Conservation (phyloP, 225 moss, liverwort and hornwort genomes). For the Polytrichum formosum region DNA sequence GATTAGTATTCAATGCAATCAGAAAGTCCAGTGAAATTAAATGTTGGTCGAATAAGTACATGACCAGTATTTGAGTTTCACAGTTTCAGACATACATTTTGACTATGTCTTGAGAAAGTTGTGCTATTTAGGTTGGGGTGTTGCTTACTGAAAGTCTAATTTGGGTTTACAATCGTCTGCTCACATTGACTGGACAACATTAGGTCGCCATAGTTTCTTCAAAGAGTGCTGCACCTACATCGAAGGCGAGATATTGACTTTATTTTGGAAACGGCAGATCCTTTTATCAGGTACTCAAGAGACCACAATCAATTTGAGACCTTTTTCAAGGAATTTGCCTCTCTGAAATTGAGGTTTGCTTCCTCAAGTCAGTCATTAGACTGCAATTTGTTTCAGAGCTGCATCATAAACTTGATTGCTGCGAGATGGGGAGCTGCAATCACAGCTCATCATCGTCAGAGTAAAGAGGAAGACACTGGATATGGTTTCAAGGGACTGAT, state of each 20-base stretch:
- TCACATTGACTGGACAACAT: conserved; percentile 33
- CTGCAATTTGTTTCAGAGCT: conserved; percentile 13
- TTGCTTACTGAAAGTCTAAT: too few relatives aligned
- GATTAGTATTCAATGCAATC: too few relatives aligned
- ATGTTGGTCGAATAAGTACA: too few relatives aligned
- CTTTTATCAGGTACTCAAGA: conserved; percentile 23
- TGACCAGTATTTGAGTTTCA: too few relatives aligned
- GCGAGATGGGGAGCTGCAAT: conserved; percentile 25
- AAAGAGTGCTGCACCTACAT: conserved; percentile 27
- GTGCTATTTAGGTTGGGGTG: conserved; percentile 34
- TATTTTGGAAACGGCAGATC: conserved; percentile 41
- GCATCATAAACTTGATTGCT: conserved; percentile 23
- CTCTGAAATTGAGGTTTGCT: too few relatives aligned
- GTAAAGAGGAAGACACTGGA: conserved; percentile 19
- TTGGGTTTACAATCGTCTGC: conserved; percentile 31
- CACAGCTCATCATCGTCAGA: conserved; percentile 35
- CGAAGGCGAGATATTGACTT: conserved; percentile 36
- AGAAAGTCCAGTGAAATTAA: too few relatives aligned
- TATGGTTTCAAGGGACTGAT: conserved; percentile 19
- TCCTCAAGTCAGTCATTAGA: background rate
- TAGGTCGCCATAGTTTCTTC: conserved; percentile 39
- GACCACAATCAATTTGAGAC: too few relatives aligned
- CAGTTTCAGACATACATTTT: conserved; percentile 12
- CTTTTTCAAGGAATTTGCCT: too few relatives aligned
- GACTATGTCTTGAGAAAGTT: conserved; percentile 27